A percentile compares a stretch with the other conserved stretches of the same genome.
Evolutionary conservation across 257 asterid genomes (phyloP).

Genomic region (Nicotiana undulata): DNA sequence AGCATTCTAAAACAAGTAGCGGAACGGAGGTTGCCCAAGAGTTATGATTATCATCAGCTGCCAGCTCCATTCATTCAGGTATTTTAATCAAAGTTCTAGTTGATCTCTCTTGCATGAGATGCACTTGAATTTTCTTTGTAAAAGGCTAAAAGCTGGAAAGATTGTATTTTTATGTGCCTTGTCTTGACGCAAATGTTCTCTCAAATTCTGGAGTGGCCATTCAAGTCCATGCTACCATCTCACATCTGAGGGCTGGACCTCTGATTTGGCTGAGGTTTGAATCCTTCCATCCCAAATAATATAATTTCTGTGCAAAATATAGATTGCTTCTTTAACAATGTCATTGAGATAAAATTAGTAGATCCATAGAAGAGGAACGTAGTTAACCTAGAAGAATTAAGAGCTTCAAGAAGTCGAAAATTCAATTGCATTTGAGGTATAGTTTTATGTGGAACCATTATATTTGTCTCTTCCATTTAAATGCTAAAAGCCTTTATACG

Average conservation of each 20-base stretch:
- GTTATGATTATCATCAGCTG: constrained; percentile 96
- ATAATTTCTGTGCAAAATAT: too few relatives aligned
- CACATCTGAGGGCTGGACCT: neutral
- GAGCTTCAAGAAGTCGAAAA: neutral
- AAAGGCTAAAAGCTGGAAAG: neutral
- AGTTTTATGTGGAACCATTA: neutral
- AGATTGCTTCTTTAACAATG: too few relatives aligned
- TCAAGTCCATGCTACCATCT: neutral
- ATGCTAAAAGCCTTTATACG: neutral
- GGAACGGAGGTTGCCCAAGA: constrained; percentile 88
- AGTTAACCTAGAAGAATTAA: neutral
- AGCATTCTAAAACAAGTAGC: constrained; percentile 97
- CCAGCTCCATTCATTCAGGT: constrained; percentile 99
- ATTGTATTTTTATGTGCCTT: neutral
- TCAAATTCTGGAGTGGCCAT: neutral
- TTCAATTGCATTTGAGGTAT: neutral
- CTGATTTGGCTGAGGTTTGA: neutral
- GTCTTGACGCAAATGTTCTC: neutral
- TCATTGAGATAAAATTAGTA: too few relatives aligned
- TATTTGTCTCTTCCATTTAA: neutral
- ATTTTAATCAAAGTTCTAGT: neutral
- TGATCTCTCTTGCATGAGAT: neutral
- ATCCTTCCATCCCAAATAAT: neutral
- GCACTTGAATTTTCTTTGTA: neutral
- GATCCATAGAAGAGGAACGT: neutral